Evolutionary conservation across 2,329 filamentous ascomycete genomes (phyloP), one percentile per base, ranked within the genome.

Genomic region (Hortaea werneckii): DNA sequence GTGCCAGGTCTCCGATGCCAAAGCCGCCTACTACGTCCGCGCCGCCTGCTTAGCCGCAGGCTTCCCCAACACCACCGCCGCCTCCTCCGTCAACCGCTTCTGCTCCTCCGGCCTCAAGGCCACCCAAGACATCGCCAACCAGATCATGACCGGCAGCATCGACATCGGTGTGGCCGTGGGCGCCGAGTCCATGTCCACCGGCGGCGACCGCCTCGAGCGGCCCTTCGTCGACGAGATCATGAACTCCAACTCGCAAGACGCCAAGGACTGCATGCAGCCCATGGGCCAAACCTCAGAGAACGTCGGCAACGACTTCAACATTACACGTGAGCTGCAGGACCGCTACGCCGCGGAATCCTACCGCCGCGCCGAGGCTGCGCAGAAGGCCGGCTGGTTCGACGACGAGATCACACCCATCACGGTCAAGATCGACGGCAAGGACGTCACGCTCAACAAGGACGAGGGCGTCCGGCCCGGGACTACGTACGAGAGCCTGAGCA

Each of bases 241-340:
- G 40, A 65, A 71, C 56, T 71, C 75, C 60, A 84, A 77, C 69
- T 39, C 37, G 10, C 83, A 87, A 64, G 87, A 95, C 63, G 78
- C 87, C 0, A 68, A 68, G 40, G 90, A 96, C 70, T 92, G 88
- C 75, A 79, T 90, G 79, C 79, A 88, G 75, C 85, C 90, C 55
- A 98, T 98, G 92, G 92, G 92, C 20, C 94, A 94, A 79, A 98
- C 92, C 2, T 90, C 84, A 49, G 92, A 98, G 74, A 96, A 96
- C 64, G 88, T 98, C 28, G 87, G 83, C 58, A 80, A 80, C 41
- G 92, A 96, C 70, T 96, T 96, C 67, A 79, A 83, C 62, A 82
- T 98, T 63, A 71, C 79, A 2, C 79, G 92, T 50, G 81, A 89
- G 63, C 70, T 72, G 64, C 86, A 96, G 70, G 92, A 98, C 67